Evolutionary conservation across 1,284 basidiomycete species (phyloP).

Genomic region (Trichosporon inkin): DNA sequence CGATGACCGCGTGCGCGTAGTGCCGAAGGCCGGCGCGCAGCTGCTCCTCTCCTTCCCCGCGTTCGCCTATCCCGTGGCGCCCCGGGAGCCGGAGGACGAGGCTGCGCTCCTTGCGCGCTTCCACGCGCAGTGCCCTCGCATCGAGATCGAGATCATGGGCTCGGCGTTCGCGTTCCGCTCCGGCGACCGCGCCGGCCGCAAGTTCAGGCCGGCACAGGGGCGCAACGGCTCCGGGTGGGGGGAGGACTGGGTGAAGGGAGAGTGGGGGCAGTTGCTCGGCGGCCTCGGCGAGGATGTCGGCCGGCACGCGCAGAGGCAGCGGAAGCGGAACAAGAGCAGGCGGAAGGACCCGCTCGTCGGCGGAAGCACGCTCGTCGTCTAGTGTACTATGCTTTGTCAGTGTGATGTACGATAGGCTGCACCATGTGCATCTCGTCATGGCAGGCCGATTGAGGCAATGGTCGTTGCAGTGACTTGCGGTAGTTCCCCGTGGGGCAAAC

Average conservation of each 20-base stretch:
- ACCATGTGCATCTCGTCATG: no score
- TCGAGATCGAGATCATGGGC: slow-evolving; percentile 50
- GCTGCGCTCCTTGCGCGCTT: slow-evolving; percentile 15
- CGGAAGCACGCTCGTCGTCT: slow-evolving; percentile 29
- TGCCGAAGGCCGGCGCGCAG: slow-evolving; percentile 50
- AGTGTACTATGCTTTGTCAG: background rate
- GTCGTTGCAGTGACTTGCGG: no score
- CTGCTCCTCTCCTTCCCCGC: slow-evolving; percentile 50
- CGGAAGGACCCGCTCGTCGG: slow-evolving; percentile 44
- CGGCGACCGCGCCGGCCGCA: slow-evolving; percentile 50
- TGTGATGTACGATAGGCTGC: background rate
- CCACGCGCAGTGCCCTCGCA: slow-evolving; percentile 27
- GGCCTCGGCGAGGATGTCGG: slow-evolving; percentile 10
- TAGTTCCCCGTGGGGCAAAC: no score
- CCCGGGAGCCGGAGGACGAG: slow-evolving; percentile 17
- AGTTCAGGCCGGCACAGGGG: slow-evolving; percentile 48
- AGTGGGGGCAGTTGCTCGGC: slow-evolving; percentile 24
- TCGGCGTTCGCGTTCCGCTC: slow-evolving; percentile 49
- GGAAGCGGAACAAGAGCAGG: slow-evolving; percentile 38
- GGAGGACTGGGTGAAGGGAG: slow-evolving; percentile 41
- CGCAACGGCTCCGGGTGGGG: slow-evolving; percentile 46
- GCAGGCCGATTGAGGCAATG: no score
- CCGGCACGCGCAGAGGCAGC: slow-evolving; percentile 3
- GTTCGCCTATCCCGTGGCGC: slow-evolving; percentile 26
- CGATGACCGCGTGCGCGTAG: slow-evolving; percentile 35